Evolutionary conservation across 1,139 yeast species (phyloP), one percentile per base, ranked within the genome.

Genomic region (Hansenula anomala): DNA sequence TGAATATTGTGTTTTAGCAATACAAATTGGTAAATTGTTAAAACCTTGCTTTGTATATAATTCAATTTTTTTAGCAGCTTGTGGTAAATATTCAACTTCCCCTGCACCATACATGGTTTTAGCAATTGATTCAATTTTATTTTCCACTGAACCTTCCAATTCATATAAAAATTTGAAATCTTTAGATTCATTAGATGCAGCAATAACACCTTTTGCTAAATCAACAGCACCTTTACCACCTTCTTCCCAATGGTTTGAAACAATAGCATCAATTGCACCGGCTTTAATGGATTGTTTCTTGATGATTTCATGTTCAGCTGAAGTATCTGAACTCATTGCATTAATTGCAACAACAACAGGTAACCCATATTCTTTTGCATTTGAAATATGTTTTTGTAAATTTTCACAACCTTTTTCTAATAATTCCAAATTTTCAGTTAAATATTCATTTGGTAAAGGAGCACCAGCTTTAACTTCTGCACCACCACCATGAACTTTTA

Each of bases 401-500:
- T 92, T 92, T 48, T 88, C 78, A 60, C 96, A 86, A 41, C 98
- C 98, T 48, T 71, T 74, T 54, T 79, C 72, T 57, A 92, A 77
- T 61, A 90, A 74, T 42, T 88, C 97, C 41, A 81, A 74, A 63
- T 92, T 85, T 68, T 92, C 98, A 56, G 75, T 75, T 41, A 86
- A 73, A 69, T 92, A 92, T 58, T 78, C 97, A 39, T 79, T 71
- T 44, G 97, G 95, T 60, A 92, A 75, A 49, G 95, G 82, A 40
- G 86, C 82, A 58, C 97, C 97, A 34, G 98, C 96, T 65, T 87
- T 87, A 49, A 92, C 97, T 56, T 88, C 96, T 29, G 97, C 96
- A 47, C 96, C 98, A 59, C 97, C 98, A 52, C 98, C 98, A 63
- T 92, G 98, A 36, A 88, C 88, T 69, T 92, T 92, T 64, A 92